These are phyloP conservation scores for Auricularia heimuer DNA, from an alignment of 768 basidiomycete species.

Conservation along the genomic window DNA sequence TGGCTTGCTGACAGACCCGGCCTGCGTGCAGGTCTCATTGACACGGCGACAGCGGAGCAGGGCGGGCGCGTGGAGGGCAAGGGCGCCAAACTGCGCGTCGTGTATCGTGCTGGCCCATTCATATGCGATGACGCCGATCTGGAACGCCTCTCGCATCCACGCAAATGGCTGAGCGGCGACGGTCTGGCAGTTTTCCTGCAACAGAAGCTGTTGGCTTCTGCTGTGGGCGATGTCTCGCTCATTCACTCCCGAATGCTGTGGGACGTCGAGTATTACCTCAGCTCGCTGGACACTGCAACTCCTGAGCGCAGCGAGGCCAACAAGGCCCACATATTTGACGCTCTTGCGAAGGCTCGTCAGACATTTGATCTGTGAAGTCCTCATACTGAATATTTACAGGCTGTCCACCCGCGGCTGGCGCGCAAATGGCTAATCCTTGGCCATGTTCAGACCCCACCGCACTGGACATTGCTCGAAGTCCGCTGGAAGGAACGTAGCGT, in stretches of 20 bases:
- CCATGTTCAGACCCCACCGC: not conserved
- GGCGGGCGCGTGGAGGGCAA: too few relatives aligned
- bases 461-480: not conserved
- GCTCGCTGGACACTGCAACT: too few relatives aligned
- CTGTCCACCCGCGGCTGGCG: not conserved
- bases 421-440: not conserved
- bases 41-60: too few relatives aligned
- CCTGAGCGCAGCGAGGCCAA: too few relatives aligned
- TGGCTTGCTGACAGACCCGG: too few relatives aligned
- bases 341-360: too few relatives aligned
- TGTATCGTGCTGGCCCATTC: not conserved
- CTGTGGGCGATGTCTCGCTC: not conserved
- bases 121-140: not conserved
- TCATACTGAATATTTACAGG: not conserved
- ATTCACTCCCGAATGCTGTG: not conserved
- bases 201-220: not conserved
- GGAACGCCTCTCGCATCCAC: not conserved
- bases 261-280: not conserved
- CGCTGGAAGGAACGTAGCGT: not conserved
- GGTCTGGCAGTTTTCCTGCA: not conserved
- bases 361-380: too few relatives aligned
- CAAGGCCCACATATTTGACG: too few relatives aligned
- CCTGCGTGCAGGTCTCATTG: too few relatives aligned
- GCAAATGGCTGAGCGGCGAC: not conserved
- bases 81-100: too few relatives aligned